Evolutionary conservation across 2,329 filamentous ascomycete genomes (phyloP).

Genomic region (Dryadomyces quercivorus): DNA sequence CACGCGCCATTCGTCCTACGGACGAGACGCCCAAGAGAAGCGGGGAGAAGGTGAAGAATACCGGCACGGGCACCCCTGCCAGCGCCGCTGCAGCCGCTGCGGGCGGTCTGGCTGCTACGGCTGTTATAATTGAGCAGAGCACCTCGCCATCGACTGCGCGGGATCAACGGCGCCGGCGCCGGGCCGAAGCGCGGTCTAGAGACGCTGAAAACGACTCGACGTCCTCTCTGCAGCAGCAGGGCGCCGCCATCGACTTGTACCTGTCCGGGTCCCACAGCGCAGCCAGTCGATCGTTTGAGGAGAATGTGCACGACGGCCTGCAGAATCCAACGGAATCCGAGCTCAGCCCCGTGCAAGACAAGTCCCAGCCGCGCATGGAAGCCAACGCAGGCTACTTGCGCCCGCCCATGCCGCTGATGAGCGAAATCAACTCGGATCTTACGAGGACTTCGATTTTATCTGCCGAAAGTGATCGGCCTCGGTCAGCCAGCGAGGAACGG

Average conservation of each 20-base stretch:
- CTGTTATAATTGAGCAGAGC: slow-evolving; percentile 20
- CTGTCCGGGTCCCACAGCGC: slow-evolving; percentile 7
- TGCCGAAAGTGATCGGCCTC: slow-evolving; percentile 61
- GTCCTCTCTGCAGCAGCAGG: slow-evolving; percentile 23
- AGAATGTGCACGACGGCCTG: background rate
- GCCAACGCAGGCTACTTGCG: slow-evolving; percentile 31
- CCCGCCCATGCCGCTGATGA: slow-evolving; percentile 77
- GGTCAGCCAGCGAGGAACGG: slow-evolving; percentile 52
- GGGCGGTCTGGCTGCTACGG: slow-evolving; percentile 23
- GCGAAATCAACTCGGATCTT: slow-evolving; percentile 76
- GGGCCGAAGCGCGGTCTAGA: slow-evolving; percentile 37
- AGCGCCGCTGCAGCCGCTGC: slow-evolving; percentile 31
- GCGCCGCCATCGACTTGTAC: slow-evolving; percentile 17
- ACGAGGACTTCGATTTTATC: slow-evolving; percentile 82
- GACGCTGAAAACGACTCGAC: slow-evolving; percentile 23
- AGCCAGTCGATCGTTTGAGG: slow-evolving; percentile 4
- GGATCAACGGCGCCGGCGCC: slow-evolving; percentile 38
- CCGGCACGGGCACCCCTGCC: slow-evolving; percentile 16
- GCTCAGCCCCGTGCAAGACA: slow-evolving; percentile 31
- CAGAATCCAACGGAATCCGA: background rate
- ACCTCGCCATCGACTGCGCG: slow-evolving; percentile 35
- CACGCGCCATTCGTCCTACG: slow-evolving; percentile 9
- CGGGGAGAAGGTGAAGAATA: slow-evolving; percentile 27
- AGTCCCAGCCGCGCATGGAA: slow-evolving; percentile 37
- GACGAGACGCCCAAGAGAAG: slow-evolving; percentile 34